Percentiles rank a stretch among this genome's conserved stretches.
Evolutionary conservation across 2,329 filamentous ascomycete species (phyloP).

Genomic region (Chlorencoelia australis): DNA sequence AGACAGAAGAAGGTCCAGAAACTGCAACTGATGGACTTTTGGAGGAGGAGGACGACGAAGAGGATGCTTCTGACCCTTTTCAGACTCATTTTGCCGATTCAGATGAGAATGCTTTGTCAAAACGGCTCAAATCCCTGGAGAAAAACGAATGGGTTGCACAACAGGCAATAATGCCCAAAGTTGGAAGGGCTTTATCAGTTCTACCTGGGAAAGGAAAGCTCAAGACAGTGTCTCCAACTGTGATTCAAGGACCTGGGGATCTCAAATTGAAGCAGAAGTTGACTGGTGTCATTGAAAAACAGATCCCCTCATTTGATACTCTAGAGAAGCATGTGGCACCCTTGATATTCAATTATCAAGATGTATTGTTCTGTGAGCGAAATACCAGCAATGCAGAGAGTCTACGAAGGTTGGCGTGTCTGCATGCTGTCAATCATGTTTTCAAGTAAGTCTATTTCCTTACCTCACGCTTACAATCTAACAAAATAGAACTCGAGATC

Average conservation of each 20-base stretch:
- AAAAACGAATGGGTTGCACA: slow-evolving; percentile 41
- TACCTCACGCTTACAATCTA: slow-evolving; percentile 4
- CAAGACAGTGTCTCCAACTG: slow-evolving; percentile 14
- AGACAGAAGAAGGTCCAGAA: slow-evolving; percentile 39
- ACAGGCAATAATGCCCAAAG: slow-evolving; percentile 32
- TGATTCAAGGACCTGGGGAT: slow-evolving; percentile 31
- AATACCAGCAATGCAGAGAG: slow-evolving; percentile 56
- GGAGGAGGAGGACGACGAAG: slow-evolving; percentile 36
- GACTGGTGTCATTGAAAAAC: slow-evolving; percentile 40
- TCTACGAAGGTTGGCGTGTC: slow-evolving; percentile 61
- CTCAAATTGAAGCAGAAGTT: slow-evolving; percentile 65
- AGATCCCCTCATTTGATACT: slow-evolving; percentile 46
- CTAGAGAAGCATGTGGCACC: slow-evolving; percentile 58
- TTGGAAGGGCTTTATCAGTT: slow-evolving; percentile 38
- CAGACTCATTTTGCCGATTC: slow-evolving; percentile 67
- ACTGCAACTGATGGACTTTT: slow-evolving; percentile 25
- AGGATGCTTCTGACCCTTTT: slow-evolving; percentile 59
- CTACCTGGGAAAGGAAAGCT: slow-evolving; percentile 34
- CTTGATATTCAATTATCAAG: slow-evolving; percentile 71
- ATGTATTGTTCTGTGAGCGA: slow-evolving; percentile 67
- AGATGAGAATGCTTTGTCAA: slow-evolving; percentile 48
- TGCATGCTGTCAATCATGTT: slow-evolving; percentile 86
- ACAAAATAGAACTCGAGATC: slow-evolving; percentile 61
- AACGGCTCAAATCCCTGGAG: slow-evolving; percentile 41
- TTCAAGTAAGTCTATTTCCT: slow-evolving; percentile 52